Evolutionary conservation across 345 rosid genomes (phyloP).

Genomic region (Arabis alpina): DNA sequence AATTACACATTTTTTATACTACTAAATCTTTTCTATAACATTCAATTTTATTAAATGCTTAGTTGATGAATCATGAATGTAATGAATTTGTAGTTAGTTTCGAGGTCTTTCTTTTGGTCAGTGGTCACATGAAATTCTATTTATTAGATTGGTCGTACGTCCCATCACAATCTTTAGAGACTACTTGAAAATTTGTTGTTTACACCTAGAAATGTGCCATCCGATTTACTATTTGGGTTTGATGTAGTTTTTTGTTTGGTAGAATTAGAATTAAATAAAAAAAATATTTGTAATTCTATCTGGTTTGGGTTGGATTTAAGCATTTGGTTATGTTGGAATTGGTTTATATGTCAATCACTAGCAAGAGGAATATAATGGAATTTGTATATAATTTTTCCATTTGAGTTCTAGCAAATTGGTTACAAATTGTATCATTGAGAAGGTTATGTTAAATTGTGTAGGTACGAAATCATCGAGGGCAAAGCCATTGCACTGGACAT

Average conservation of each 20-base stretch:
- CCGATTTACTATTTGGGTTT: too few species aligned
- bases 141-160: not conserved
- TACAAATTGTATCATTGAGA: not conserved
- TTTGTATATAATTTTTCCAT: not conserved
- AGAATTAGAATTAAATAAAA: too few species aligned
- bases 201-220: too few species aligned
- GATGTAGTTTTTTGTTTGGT: too few species aligned
- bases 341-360: too few species aligned
- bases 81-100: constrained; percentile 25
- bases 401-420: not conserved
- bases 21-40: not conserved
- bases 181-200: too few species aligned
- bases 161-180: not conserved
- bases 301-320: too few species aligned
- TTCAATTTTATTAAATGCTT: not conserved
- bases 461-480: constrained; percentile 83
- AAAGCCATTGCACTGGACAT: constrained; percentile 95
- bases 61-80: not conserved
- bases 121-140: constrained; percentile 1
- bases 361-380: not conserved
- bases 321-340: too few species aligned
- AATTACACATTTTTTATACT: not conserved
- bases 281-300: too few species aligned
- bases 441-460: constrained; percentile 37
- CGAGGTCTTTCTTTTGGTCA: constrained; percentile 21